These are phyloP conservation scores for Pseudogymnoascus sp. DNA, from an alignment of 2,329 filamentous ascomycete species.

Conservation along the genomic window DNA sequence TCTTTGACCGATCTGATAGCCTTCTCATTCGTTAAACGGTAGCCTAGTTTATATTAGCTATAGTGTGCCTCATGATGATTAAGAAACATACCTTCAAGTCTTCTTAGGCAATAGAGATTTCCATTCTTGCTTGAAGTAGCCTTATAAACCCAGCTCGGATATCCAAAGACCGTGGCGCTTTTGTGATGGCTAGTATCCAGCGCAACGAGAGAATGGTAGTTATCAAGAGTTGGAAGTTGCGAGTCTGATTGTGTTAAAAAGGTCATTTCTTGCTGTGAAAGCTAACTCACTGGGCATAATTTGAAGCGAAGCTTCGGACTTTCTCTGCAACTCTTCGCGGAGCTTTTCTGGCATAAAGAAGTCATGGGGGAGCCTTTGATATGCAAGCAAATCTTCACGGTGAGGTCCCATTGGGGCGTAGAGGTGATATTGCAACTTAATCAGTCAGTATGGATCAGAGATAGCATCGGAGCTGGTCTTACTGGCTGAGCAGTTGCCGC, in stretches of 20 bases:
- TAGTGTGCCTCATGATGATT: background rate
- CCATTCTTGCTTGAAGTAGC: conserved; percentile 83
- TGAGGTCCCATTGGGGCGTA: conserved; percentile 84
- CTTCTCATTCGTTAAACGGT: conserved; percentile 78
- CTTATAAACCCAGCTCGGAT: conserved; percentile 92
- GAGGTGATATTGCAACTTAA: conserved; percentile 78
- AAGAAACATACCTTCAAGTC: conserved; percentile 59
- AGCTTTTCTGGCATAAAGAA: conserved; percentile 85
- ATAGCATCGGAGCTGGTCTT: conserved; percentile 22
- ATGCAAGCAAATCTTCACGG: conserved; percentile 69
- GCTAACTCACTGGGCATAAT: conserved; percentile 61
- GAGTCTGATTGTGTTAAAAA: conserved; percentile 38
- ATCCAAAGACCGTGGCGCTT: conserved; percentile 72
- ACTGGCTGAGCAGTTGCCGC: conserved; percentile 50
- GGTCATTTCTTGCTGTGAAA: background rate
- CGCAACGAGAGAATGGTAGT: conserved; percentile 87
- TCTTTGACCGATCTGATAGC: conserved; percentile 78
- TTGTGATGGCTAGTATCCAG: conserved; percentile 76
- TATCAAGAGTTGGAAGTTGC: conserved; percentile 69
- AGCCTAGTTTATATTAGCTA: conserved; percentile 42
- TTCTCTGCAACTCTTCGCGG: conserved; percentile 82
- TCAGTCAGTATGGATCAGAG: conserved; percentile 17
- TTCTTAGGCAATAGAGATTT: conserved; percentile 74
- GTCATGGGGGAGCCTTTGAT: conserved; percentile 80
- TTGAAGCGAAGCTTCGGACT: conserved; percentile 75